Base-by-base conservation (phyloP, 495 filamentous ascomycete genomes). In the Hyaloscypha hepaticicola region DNA sequence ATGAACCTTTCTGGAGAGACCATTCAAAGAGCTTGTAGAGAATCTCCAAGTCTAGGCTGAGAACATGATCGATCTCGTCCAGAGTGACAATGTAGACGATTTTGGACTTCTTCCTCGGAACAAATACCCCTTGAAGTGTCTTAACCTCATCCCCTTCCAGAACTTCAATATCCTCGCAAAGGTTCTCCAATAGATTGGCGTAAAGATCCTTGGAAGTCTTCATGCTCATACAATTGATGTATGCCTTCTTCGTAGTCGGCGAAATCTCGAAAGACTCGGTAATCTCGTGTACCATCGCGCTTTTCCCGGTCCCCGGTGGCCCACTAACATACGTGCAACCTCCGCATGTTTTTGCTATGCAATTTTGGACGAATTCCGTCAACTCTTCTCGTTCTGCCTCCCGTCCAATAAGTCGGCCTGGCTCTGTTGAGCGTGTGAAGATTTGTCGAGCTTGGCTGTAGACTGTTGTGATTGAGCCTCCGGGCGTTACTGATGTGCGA, bases 271-370 rank as follows among this genome's bases (percentile, higher is more conserved):
- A 75, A 3, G 65, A 76, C 48, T 82, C 77, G 57, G 88, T 90
- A 29, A 97, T 83, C 69, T 96, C 89, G 60, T 87, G 84, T 58
- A 97, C 85, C 76, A 97, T 85, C 4, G 95, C 96, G 74, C 93
- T 97, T 76, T 99, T 99, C 7, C 95, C 95, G 5, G 96, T 98
- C 1, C 95, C 95, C 2, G 95, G 95, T 29, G 95, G 95, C 0
- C 95, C 95, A 68, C 92, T 97, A 68, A 99, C 87, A 72, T 99
- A 99, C 41, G 96, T 81, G 72, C 93, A 96, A n/a, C 92, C 91
- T 55, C 90, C 88, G 22, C 83, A 82, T 11, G 79, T 79, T 19
- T 82, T 73, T 12, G 81, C 76, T 11, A 88, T 76, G 64, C 88
- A 85, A 45, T 84, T 80, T 38, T 83, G 76, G 48, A 99, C 80